Percentiles rank a stretch among this genome's conserved stretches.
Evolutionary conservation across 2,329 filamentous ascomycete species (phyloP).

Genomic region (Cladophialophora chaetospira): DNA sequence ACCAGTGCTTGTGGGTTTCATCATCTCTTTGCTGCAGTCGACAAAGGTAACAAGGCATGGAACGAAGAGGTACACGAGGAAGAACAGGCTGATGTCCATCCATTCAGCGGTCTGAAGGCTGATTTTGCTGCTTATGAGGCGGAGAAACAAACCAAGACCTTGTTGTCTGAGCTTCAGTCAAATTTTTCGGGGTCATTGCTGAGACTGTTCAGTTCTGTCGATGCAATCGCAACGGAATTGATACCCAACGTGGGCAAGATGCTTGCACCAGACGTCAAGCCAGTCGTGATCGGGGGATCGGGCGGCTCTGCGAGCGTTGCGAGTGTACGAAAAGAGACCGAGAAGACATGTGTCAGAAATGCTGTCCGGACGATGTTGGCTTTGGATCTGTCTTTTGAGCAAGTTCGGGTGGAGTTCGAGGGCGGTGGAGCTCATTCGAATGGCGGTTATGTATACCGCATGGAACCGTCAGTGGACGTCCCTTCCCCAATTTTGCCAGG

Average conservation of each 20-base stretch:
- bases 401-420: conserved; percentile 74
- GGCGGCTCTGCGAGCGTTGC: conserved; percentile 68
- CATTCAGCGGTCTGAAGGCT: conserved; percentile 80
- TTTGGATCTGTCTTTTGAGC: conserved; percentile 77
- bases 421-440: conserved; percentile 45
- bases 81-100: conserved; percentile 57
- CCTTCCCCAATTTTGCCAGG: conserved; percentile 34
- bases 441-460: conserved; percentile 80
- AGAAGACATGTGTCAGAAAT: conserved; percentile 76
- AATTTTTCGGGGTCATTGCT: conserved; percentile 71
- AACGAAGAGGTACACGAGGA: conserved; percentile 49
- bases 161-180: conserved; percentile 72
- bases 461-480: conserved; percentile 76
- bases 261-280: conserved; percentile 85
- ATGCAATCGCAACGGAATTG: conserved; percentile 77
- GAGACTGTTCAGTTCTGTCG: conserved; percentile 75
- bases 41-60: conserved; percentile 46
- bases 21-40: conserved; percentile 78
- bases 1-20: conserved; percentile 89
- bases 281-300: conserved; percentile 76
- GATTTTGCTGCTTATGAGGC: conserved; percentile 81
- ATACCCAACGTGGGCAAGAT: conserved; percentile 77
- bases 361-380: conserved; percentile 83
- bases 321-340: conserved; percentile 82
- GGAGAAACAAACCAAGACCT: conserved; percentile 73